Evolutionary conservation across 192 early-diverging fungal species (phyloP), one percentile per base, ranked within the genome.

Genomic region (Podila epicladia): DNA sequence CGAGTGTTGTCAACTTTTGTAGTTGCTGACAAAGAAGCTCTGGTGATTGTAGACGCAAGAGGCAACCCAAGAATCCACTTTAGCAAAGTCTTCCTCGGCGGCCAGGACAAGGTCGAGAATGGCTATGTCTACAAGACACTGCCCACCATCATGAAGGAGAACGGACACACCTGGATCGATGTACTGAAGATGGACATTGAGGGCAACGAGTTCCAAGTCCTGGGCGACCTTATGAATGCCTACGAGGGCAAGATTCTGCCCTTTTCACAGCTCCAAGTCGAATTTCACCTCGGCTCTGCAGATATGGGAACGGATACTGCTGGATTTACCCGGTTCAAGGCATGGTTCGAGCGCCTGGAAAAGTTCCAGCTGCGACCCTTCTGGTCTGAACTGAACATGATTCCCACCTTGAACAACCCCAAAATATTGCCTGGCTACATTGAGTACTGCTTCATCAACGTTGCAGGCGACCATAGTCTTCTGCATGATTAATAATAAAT

Each of bases 131-230:
- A 15, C n/a, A 72, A 64, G 37, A 41, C 61, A 1, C 35, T 64
- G 22, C 19, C 49, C 5, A 64, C 62, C 17, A 55, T 72, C 24
- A 64, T 72, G 70, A 64, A 64, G 29, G 70, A 72, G 9, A 37
- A 64, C 33, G 60, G 49, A 2, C 70, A 64, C 20, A 22, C 11
- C 3, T 72, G 70, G 62, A 58, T 72, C n/a, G 70, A 64, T 19
- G 24, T 72, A 26, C 70, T 72, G 22, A 72, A 72, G 70, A 48
- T 64, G 13, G 70, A 72, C 41, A 55, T 72, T 9, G 70, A 72
- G 51, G 70, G 70, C 20, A 50, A 11, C 4, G 70, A 72, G 24
- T 72, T 55, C 26, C 32, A 33, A 13, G 32, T 64, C 26, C 4
- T 72, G 50, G 26, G 63, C 31, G 1, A 11, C 35, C 59, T 63